A percentile compares a stretch with the other conserved stretches of the same genome.
Conservation (phyloP, 1,139 yeast species). For the Kodamaea suecica region DNA sequence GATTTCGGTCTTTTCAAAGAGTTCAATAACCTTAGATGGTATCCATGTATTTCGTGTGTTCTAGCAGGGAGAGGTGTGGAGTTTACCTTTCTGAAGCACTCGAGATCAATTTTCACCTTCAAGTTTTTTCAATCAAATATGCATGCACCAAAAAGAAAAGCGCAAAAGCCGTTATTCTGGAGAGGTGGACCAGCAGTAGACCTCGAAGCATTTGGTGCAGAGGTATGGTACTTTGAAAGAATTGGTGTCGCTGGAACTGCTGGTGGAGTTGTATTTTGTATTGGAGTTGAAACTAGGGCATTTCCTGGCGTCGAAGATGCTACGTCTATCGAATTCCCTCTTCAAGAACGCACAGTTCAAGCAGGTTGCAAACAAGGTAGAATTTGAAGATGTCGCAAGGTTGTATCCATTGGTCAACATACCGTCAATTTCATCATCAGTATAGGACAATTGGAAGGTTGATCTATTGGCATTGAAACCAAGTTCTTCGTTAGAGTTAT, state of each 20-base stretch:
- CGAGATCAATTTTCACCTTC: no score
- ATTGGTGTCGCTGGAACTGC: no score
- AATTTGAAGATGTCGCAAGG: constrained; percentile 46
- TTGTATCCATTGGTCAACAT: constrained; percentile 54
- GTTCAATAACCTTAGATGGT: no score
- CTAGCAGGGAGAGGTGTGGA: no score
- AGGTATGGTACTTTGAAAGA: constrained; percentile 15
- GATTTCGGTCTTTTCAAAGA: no score
- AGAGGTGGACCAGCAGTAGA: constrained; percentile 20
- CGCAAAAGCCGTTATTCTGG: neutral
- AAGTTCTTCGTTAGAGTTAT: constrained; percentile 42
- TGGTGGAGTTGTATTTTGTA: neutral
- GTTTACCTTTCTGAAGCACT: no score
- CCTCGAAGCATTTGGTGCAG: constrained; percentile 21
- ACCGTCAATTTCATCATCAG: constrained; percentile 33
- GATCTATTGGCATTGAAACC: constrained; percentile 52
- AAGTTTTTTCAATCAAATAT: no score
- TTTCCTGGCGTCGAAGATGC: neutral
- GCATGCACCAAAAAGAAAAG: no score
- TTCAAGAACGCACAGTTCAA: constrained; percentile 59
- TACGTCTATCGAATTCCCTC: constrained; percentile 47
- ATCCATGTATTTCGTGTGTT: no score
- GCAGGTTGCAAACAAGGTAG: constrained; percentile 46
- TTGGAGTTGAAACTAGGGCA: no score
- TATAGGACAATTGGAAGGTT: constrained; percentile 56